A percentile compares a stretch with the other conserved stretches of the same genome.
phyloP scores from a whole-genome alignment of 225 moss, liverwort and hornwort genomes.

The Pseudoscleropodium purum region DNA sequence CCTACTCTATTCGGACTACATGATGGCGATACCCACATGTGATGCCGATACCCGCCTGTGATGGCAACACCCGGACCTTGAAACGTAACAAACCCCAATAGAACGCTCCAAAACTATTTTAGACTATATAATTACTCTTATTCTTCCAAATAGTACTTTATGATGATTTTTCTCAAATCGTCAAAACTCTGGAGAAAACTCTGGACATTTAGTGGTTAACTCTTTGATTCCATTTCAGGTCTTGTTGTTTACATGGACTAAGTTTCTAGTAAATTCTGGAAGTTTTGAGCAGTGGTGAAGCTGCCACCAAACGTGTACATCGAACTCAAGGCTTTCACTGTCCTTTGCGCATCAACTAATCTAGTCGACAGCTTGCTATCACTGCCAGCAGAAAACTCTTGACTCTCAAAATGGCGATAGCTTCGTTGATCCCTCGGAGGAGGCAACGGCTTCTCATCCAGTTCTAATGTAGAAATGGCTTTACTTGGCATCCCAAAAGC shows the following conservation, averaged over 20 bases:
- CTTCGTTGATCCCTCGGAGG: conserved; percentile 50
- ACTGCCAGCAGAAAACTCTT: conserved; percentile 4
- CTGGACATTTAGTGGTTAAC: too few relatives aligned
- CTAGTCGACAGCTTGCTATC: conserved; percentile 13
- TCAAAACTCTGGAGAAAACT: too few relatives aligned
- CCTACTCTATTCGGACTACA: too few relatives aligned
- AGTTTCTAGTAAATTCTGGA: conserved; percentile 11
- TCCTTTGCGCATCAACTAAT: conserved; percentile 26
- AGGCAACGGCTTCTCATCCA: conserved; percentile 75
- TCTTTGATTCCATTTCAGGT: not conserved
- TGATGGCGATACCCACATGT: too few relatives aligned
- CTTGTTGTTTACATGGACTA: not conserved
- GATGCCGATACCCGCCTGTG: too few relatives aligned
- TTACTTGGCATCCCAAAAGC: conserved; percentile 30
- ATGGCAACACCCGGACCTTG: too few relatives aligned
- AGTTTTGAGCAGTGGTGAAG: conserved; percentile 8
- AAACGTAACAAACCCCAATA: too few relatives aligned
- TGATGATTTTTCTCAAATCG: too few relatives aligned
- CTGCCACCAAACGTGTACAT: conserved; percentile 35
- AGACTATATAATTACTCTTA: too few relatives aligned
- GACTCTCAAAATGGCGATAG: conserved; percentile 34
- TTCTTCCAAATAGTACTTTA: too few relatives aligned
- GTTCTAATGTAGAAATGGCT: conserved; percentile 19
- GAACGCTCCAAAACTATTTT: too few relatives aligned
- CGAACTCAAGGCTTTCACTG: conserved; percentile 19